phyloP scores from a whole-genome alignment of 2,329 filamentous ascomycete species.

The Talaromyces funiculosus region DNA sequence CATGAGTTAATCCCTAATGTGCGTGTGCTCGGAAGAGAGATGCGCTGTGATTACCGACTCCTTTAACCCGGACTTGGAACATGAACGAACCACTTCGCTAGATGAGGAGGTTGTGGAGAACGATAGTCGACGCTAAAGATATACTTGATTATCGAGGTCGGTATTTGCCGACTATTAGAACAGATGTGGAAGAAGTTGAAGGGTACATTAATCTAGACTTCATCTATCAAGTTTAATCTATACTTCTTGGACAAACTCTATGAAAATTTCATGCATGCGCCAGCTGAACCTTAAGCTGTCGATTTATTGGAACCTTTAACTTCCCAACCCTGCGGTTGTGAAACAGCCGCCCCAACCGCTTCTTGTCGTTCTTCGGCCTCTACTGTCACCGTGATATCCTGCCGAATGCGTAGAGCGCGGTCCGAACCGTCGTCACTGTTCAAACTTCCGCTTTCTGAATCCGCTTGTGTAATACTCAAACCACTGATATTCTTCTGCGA shows the following conservation, averaged over 20 bases:
- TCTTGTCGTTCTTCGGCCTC: slow-evolving; percentile 12
- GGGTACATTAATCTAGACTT: neutral
- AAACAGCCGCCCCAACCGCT: neutral
- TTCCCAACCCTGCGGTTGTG: neutral
- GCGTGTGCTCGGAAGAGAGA: neutral
- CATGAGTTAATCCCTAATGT: neutral
- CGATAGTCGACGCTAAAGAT: neutral
- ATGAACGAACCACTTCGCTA: neutral
- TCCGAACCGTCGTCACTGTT: slow-evolving; percentile 33
- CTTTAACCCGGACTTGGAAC: neutral
- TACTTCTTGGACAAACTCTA: neutral
- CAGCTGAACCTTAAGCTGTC: neutral
- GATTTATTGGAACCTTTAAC: neutral
- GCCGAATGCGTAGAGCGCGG: slow-evolving; percentile 33
- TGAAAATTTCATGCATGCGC: neutral
- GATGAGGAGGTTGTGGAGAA: neutral
- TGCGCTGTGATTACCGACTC: neutral
- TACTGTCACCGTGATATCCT: slow-evolving; percentile 35
- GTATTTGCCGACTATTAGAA: neutral
- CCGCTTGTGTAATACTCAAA: slow-evolving; percentile 21
- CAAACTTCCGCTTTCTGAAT: slow-evolving; percentile 21
- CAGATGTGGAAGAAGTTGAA: too few species aligned
- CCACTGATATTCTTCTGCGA: slow-evolving; percentile 27
- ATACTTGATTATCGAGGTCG: too few species aligned
- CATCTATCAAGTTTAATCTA: neutral